Evolutionary conservation across 768 basidiomycete species (phyloP), one percentile per base, ranked within the genome.

Genomic region (Cystofilobasidium macerans): DNA sequence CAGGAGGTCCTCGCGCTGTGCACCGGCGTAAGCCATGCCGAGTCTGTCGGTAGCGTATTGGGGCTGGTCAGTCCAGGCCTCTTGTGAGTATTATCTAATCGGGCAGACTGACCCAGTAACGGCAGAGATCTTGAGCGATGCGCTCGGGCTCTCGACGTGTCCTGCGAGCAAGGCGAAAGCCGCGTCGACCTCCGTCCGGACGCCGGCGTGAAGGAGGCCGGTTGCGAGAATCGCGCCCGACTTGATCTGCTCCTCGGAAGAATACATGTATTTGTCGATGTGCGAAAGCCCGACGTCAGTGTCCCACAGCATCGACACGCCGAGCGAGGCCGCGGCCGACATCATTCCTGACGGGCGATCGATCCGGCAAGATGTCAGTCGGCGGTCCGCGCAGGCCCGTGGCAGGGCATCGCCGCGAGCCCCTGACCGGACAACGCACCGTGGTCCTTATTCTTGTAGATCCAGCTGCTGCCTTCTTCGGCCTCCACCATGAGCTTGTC

Each of bases 371-470:
- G 36, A 38, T 38, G 36, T n/a, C n/a, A n/a, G n/a, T n/a, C n/a
- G n/a, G n/a, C n/a, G n/a, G n/a, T n/a, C n/a, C n/a, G n/a, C n/a
- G n/a, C n/a, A n/a, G n/a, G n/a, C n/a, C n/a, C n/a, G n/a, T n/a
- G n/a, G n/a, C n/a, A n/a, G n/a, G n/a, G n/a, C n/a, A 40, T 9
- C 9, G 38, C 9, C 9, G 38, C 38, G 16, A 40, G 38, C 9
- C 5, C 11, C 13, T 11, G 18, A 30, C 30, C 13, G 26, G 59
- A 43, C 59, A 18, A 73, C 81, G 26, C 65, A 86, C 93, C 95
- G 69, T 95, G 90, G 61, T 97, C 94, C 78, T 98, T 98, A 80
- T 98, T 98, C 82, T 98, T 98, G 81, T 98, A 99, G 65, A 99
- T 90, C 92, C 92, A 99, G 72, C 90, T 93, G 76, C 84, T 89